Percentiles rank a stretch among this genome's conserved stretches.
phyloP scores from a whole-genome alignment of 169 alveolate genomes.

The Cryptosporidium andersoni region DNA sequence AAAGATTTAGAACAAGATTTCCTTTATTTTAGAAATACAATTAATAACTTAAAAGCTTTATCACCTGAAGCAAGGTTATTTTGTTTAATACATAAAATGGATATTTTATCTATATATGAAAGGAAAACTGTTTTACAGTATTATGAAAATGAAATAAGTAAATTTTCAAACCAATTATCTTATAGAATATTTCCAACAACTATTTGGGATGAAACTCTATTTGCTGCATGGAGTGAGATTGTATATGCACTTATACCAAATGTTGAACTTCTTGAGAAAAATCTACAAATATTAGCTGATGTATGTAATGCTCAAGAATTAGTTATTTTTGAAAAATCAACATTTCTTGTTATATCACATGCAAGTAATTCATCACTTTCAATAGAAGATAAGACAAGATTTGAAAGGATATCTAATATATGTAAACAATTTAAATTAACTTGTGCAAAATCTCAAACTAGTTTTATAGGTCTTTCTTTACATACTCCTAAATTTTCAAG shows the following conservation, averaged over 20 bases:
- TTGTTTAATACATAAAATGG: conserved; percentile 92
- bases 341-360: conserved; percentile 89
- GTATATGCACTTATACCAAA: conserved; percentile 87
- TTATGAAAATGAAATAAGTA: conserved; percentile 78
- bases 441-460: conserved; percentile 87
- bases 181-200: conserved; percentile 83
- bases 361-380: conserved; percentile 68
- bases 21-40: conserved; percentile 80
- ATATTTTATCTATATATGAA: conserved; percentile 81
- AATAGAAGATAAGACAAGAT: conserved; percentile 78
- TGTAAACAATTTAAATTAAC: conserved; percentile 90
- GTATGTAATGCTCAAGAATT: conserved; percentile 89
- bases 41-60: conserved; percentile 83
- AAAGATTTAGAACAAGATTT: conserved; percentile 83
- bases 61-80: conserved; percentile 89
- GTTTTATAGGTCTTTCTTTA: conserved; percentile 83
- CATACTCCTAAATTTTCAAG: conserved; percentile 85
- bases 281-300: conserved; percentile 81
- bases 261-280: conserved; percentile 78
- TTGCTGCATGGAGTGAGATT: conserved; percentile 91
- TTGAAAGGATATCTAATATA: conserved; percentile 91
- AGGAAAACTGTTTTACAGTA: conserved; percentile 81
- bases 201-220: conserved; percentile 93
- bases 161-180: conserved; percentile 56
- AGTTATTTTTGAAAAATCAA: conserved; percentile 91